Evolutionary conservation across 2,329 filamentous ascomycete species (phyloP), one percentile per base, ranked within the genome.

Genomic region (Pyrenophora tritici-repentis): DNA sequence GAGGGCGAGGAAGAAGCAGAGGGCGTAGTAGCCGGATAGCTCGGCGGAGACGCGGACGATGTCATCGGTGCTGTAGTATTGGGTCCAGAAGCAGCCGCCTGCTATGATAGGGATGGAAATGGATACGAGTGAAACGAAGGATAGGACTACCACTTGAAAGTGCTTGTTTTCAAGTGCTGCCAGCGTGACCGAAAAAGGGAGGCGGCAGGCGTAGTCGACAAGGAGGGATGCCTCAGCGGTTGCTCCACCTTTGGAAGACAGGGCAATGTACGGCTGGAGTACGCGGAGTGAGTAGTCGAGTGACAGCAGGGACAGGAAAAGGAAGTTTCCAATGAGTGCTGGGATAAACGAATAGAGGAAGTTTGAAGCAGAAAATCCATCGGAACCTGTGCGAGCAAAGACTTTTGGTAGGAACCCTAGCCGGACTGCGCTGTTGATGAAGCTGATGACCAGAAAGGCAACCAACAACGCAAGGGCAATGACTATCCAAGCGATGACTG

Each of bases 281-380:
- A 85, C 78, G 45, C 88, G 84, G 51, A 90, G 68, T 2, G 82
- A 78, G 66, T 84, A 79, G 65, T 91, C 88, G 48, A 91, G 73
- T 26, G 83, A 81, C 55, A 88, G 83, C 70, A 90, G 86, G 42
- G 82, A 71, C 38, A 91, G 80, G 68, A 87, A 89, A 41, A 90
- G 75, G 13, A 88, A 59, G 64, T 86, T 83, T 4, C 86, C 89
- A 22, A 91, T 68, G 0, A 88, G 61, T 2, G 86, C 83, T 0
- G 89, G 89, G 17, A 92, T 48, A 72, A 92, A 91, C 54, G 83
- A 85, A 77, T 91, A 97, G 42, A 96, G 76, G 75, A 97, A 97
- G 73, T 96, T 91, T 42, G 91, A 90, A 0, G 89, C 79, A 1
- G 90, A 95, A 73, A 95, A 97, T 14, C 88, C 89, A 20, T 66